Evolutionary conservation across 352 stramenopile genomes (phyloP).

Genomic region (Blastocystis sp.): DNA sequence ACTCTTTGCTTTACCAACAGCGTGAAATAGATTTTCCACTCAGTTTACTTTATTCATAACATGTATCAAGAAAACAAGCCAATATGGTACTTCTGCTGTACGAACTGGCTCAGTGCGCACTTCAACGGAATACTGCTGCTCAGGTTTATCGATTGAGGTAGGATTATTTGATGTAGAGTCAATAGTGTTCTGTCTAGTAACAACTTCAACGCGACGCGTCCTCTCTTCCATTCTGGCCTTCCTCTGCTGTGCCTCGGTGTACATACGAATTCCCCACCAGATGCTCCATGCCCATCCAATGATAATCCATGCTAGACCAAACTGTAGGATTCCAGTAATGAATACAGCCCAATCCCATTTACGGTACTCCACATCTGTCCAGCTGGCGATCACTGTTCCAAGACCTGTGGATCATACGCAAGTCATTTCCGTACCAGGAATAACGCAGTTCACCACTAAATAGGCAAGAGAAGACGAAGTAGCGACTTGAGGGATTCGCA

Average conservation of each 20-base stretch:
- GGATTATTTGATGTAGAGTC: no score
- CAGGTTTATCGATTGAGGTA: no score
- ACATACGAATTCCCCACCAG: slow-evolving; percentile 50
- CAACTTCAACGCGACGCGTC: not conserved
- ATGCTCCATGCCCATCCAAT: slow-evolving; percentile 56
- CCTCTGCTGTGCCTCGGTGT: not conserved
- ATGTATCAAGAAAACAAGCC: no score
- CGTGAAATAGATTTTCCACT: no score
- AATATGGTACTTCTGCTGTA: no score
- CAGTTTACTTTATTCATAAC: no score
- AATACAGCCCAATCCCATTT: slow-evolving; percentile 48
- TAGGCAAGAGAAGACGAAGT: not conserved
- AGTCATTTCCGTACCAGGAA: not conserved
- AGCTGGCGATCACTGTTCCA: slow-evolving; percentile 31
- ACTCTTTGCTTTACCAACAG: not conserved
- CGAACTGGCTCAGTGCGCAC: no score
- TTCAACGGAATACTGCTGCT: no score
- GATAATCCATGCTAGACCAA: slow-evolving; percentile 48
- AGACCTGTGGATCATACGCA: not conserved
- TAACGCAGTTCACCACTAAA: slow-evolving; percentile 47
- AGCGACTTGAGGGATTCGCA: slow-evolving; percentile 48
- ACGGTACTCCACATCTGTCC: slow-evolving; percentile 45
- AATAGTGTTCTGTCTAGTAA: no score
- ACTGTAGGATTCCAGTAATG: slow-evolving; percentile 47
- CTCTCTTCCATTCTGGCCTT: not conserved